Conservation (phyloP, 2,329 filamentous ascomycete genomes). For the Phialophora verrucosa region DNA sequence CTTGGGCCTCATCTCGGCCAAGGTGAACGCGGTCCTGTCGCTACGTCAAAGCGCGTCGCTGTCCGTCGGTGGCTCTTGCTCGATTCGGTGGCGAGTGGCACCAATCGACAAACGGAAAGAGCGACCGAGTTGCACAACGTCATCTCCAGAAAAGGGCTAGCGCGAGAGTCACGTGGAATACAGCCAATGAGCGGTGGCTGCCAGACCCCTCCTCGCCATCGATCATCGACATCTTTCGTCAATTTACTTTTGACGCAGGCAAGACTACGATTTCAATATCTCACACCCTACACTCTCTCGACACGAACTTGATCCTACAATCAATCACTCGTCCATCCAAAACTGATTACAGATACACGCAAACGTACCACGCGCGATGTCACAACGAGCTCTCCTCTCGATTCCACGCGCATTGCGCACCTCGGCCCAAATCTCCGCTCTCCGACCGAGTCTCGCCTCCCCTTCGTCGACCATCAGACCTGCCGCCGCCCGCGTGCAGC, state of each 20-base stretch:
- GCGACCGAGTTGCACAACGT: conserved; percentile 23
- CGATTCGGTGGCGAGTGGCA: conserved; percentile 1
- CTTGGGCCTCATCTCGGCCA: conserved; percentile 1
- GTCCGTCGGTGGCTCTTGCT: conserved; percentile 8
- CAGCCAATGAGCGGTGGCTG: conserved; percentile 10
- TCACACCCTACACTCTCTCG: conserved; percentile 20
- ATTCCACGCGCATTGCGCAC: conserved; percentile 60
- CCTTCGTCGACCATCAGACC: conserved; percentile 52
- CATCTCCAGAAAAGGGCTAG: conserved; percentile 22
- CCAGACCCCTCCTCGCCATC: conserved; percentile 18
- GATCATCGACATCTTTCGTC: conserved; percentile 25
- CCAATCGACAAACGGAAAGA: conserved; percentile 18
- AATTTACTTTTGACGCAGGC: conserved; percentile 23
- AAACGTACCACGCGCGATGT: conserved; percentile 53
- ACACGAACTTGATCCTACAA: conserved; percentile 13
- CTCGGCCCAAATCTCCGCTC: conserved; percentile 53
- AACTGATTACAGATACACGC: background rate
- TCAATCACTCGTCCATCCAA: background rate
- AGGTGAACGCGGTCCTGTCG: conserved; percentile 2
- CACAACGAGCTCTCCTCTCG: conserved; percentile 61
- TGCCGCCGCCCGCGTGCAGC: conserved; percentile 46
- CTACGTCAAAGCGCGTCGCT: conserved; percentile 12
- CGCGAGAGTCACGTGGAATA: conserved; percentile 4
- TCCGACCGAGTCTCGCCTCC: conserved; percentile 54
- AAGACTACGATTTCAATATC: conserved; percentile 9